Percentiles rank a stretch among this genome's conserved stretches.
phyloP scores from a whole-genome alignment of 305 asterid genomes.

The Fraxinus platypoda region DNA sequence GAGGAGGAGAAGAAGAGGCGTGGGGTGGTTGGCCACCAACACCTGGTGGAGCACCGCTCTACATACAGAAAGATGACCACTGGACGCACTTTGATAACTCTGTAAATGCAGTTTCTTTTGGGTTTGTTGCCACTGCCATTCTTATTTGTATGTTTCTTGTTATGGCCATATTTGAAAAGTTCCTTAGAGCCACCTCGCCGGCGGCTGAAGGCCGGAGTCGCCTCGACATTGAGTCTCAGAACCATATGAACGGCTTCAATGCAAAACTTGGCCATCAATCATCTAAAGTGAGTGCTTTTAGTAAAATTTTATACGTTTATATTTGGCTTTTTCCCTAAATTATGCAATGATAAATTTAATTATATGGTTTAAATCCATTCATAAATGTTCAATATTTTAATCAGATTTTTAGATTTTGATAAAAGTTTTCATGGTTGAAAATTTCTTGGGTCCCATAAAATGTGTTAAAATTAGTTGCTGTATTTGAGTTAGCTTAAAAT shows the following conservation, averaged over 20 bases:
- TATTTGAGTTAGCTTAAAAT: too few species aligned
- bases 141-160: conserved; percentile 44
- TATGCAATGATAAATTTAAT: neutral
- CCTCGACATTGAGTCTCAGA: conserved; percentile 24
- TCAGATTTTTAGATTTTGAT: too few species aligned
- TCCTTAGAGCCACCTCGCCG: conserved; percentile 33
- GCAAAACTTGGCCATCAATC: conserved; percentile 32
- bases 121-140: conserved; percentile 45
- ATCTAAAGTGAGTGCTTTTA: conserved; percentile 35
- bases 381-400: too few species aligned
- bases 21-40: conserved; percentile 33
- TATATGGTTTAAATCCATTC: too few species aligned
- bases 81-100: conserved; percentile 52
- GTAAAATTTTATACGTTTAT: neutral
- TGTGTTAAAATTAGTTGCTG: too few species aligned
- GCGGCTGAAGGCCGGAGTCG: conserved; percentile 10
- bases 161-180: conserved; percentile 42
- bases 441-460: too few species aligned
- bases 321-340: neutral
- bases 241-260: conserved; percentile 15
- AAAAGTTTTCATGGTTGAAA: too few species aligned
- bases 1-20: conserved; percentile 29
- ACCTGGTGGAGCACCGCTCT: conserved; percentile 29
- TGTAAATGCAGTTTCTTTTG: conserved; percentile 45
- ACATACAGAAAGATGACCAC: conserved; percentile 36